phyloP scores from a whole-genome alignment of 192 early-diverging fungal genomes.

The Glomus cerebriforme region DNA sequence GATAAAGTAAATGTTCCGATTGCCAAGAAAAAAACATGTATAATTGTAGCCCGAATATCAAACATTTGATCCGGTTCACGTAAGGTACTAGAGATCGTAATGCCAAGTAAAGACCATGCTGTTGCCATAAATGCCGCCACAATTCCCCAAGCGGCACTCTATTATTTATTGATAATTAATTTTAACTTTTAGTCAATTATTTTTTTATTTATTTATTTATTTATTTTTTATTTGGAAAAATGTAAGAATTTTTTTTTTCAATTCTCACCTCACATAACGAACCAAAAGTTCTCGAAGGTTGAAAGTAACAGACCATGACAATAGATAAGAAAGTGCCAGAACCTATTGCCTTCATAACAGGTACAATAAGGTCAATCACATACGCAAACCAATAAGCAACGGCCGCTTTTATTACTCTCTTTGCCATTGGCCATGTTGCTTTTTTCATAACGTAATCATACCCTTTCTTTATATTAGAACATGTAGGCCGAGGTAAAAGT shows the following conservation, averaged over 20 bases:
- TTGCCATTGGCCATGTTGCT: constrained; percentile 24
- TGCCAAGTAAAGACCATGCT: not conserved
- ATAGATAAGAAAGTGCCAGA: constrained; percentile 5
- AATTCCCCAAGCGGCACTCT: constrained; percentile 23
- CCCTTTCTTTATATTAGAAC: not conserved
- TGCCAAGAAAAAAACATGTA: constrained; percentile 3
- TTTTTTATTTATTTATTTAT: too few species aligned
- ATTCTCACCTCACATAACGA: constrained; percentile 1
- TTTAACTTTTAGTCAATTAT: too few species aligned
- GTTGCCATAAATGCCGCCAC: not conserved
- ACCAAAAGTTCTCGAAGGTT: constrained; percentile 23
- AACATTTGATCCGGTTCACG: not conserved
- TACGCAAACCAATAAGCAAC: constrained; percentile 23
- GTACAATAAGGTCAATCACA: constrained; percentile 14
- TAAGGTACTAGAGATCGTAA: not conserved
- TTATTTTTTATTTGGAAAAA: too few species aligned
- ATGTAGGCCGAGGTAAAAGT: not conserved
- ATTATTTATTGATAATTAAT: not conserved
- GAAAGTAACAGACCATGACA: constrained; percentile 16
- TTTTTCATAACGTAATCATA: not conserved
- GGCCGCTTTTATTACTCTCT: constrained; percentile 9
- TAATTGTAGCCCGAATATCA: not conserved
- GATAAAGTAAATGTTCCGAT: constrained; percentile 25
- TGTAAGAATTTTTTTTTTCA: too few species aligned
- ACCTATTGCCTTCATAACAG: not conserved